Percentiles rank a stretch among this genome's conserved stretches.
These are phyloP conservation scores for Sherardia arvensis DNA, from an alignment of 257 asterid species.

Conservation along the genomic window DNA sequence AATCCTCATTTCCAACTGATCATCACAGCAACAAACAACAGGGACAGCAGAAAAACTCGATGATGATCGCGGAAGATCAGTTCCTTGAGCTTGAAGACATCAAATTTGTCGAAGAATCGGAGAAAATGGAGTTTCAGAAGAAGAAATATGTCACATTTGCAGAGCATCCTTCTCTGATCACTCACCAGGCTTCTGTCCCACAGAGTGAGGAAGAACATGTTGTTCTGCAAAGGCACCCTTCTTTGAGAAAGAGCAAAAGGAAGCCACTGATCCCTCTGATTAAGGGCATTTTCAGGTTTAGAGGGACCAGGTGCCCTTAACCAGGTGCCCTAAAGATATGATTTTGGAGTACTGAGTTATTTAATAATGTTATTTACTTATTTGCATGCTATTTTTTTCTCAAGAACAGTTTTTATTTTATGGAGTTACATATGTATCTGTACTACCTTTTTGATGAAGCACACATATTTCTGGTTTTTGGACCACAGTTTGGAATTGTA, in stretches of 20 bases:
- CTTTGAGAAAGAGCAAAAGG: conserved; percentile 54
- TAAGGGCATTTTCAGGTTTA: conserved; percentile 24
- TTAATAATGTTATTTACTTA: too few relatives aligned
- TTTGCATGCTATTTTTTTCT: too few relatives aligned
- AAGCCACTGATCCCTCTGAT: conserved; percentile 34
- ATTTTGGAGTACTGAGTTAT: not conserved
- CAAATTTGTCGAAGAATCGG: conserved; percentile 35
- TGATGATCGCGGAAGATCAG: not conserved
- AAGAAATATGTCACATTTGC: conserved; percentile 63
- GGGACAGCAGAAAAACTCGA: not conserved
- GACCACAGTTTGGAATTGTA: not conserved
- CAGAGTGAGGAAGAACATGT: conserved; percentile 17
- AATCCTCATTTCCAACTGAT: not conserved
- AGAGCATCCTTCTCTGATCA: conserved; percentile 27
- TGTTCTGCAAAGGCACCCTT: conserved; percentile 51
- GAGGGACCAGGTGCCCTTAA: conserved; percentile 15
- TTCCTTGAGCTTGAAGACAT: conserved; percentile 36
- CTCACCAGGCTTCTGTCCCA: conserved; percentile 22
- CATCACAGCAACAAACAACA: not conserved
- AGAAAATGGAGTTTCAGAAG: conserved; percentile 34
- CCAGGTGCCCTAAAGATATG: not conserved
- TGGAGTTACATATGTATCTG: not conserved
- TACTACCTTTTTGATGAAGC: not conserved
- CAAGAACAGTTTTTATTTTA: not conserved
- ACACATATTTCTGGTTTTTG: not conserved